phyloP scores from a whole-genome alignment of 768 basidiomycete species.

The Mycena rebaudengoi region DNA sequence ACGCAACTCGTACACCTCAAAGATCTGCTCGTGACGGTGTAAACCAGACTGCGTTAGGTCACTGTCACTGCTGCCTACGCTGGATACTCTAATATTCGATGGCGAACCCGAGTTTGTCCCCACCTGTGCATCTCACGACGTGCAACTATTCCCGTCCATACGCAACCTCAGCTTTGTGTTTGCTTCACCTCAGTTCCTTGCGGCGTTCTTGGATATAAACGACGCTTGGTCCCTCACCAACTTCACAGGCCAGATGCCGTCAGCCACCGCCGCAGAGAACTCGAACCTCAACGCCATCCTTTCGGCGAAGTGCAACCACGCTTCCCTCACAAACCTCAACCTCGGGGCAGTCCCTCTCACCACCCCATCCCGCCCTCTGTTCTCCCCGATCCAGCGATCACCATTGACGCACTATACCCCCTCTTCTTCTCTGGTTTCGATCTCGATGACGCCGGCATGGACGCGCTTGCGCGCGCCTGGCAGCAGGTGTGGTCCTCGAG shows the following conservation, averaged over 20 bases:
- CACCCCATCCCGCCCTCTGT: too few relatives aligned
- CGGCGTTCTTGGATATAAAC: background rate
- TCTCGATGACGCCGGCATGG: background rate
- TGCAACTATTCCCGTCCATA: background rate
- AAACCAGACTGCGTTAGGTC: background rate
- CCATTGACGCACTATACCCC: background rate
- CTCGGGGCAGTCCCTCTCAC: background rate
- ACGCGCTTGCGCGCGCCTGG: background rate
- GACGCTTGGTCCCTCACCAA: background rate
- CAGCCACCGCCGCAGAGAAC: background rate
- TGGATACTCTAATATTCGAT: background rate
- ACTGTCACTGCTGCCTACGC: background rate
- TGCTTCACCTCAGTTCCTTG: background rate
- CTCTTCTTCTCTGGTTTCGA: background rate
- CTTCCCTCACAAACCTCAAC: background rate
- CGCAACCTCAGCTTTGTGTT: background rate
- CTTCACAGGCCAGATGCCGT: background rate
- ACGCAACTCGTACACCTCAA: background rate
- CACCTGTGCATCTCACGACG: background rate
- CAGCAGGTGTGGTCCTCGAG: background rate
- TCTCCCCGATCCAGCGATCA: background rate
- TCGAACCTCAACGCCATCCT: background rate
- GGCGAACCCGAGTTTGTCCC: background rate
- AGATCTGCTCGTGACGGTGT: background rate
- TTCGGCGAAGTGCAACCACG: too few relatives aligned